A percentile compares a stretch with the other conserved stretches of the same genome.
Conservation (phyloP, 2,329 filamentous ascomycete genomes). For the Neurospora sp. region DNA sequence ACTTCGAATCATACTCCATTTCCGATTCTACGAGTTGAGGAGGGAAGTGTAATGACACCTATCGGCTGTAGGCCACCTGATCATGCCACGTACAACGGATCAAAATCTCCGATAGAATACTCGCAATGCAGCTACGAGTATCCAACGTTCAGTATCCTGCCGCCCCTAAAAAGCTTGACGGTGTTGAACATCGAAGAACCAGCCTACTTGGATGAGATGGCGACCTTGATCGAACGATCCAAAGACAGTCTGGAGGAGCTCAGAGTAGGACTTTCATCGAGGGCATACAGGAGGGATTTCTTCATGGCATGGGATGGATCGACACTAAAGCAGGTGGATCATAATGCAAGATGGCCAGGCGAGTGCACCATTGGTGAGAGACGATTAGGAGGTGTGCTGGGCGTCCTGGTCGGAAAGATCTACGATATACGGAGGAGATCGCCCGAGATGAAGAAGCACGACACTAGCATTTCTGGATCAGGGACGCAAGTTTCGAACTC, state of each 20-base stretch:
- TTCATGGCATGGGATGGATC: conserved; percentile 53
- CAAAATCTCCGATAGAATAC: conserved; percentile 33
- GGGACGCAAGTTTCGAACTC: neutral
- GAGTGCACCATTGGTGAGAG: conserved; percentile 50
- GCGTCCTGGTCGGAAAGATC: conserved; percentile 57
- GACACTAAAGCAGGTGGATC: conserved; percentile 54
- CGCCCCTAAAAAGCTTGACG: conserved; percentile 62
- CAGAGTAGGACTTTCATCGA: conserved; percentile 58
- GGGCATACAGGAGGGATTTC: conserved; percentile 39
- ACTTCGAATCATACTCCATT: conserved; percentile 6
- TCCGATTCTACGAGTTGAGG: conserved; percentile 14
- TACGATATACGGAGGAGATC: conserved; percentile 42
- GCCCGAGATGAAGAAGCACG: conserved; percentile 7
- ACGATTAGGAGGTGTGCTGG: conserved; percentile 58
- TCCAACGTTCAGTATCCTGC: conserved; percentile 70
- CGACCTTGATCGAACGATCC: conserved; percentile 64
- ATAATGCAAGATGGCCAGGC: conserved; percentile 45
- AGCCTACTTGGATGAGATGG: conserved; percentile 77
- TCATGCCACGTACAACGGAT: conserved; percentile 5
- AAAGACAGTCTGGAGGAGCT: conserved; percentile 58
- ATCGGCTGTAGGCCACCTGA: conserved; percentile 21
- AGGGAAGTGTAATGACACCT: conserved; percentile 30
- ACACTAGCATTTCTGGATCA: neutral
- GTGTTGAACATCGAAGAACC: conserved; percentile 76
- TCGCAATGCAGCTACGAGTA: conserved; percentile 58